Base-by-base conservation (phyloP, 2,329 filamentous ascomycete species). In the Xylariaceae sp. region DNA sequence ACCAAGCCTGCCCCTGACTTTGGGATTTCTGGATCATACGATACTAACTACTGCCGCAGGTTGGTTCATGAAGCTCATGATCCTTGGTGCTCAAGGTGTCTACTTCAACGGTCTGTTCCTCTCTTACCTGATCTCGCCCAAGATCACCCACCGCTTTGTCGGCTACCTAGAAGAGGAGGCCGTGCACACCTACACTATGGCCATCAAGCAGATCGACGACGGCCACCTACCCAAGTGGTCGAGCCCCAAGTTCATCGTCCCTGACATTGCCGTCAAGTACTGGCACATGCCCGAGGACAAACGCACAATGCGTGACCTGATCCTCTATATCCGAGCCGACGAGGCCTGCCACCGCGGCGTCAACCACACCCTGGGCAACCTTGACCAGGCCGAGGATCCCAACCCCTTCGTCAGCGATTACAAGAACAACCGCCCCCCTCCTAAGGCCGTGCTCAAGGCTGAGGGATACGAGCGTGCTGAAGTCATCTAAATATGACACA, bases 161-260 rank as follows among this genome's bases (percentile, higher is more conserved):
- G 94, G 92, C 1, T 97, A 97, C 69, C 85, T 99, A 10, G 94
- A 99, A 75, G 94, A 99, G 74, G 94, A 99, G 75, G 94, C 94
- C 7, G 93, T 97, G 1, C 83, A 96, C 71, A 99, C 94, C 0
- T 99, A 99, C 77, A 94, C 91, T 0, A 86, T 92, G 53, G 90
- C 91, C 62, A 89, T 97, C 68, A 80, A 86, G 66, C 94, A 97
- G 70, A 83, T 99, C 23, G 92, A 97, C 60, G 81, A 82, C 2
- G 93, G 93, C n/a, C 83, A 85, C 60, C 78, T 97, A 11, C 92
- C 92, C 0, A 85, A 85, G 67, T 99, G 94, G 92, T 79, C 84
- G 30, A 80, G 84, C 62, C 75, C 77, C 1, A 82, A 86, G 6
- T 87, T 96, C 69, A 68, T 81, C 56, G 90, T 94, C 2, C 94